Evolutionary conservation across 106 monocot genomes (phyloP).

Genomic region (Hemerocallis citrina): DNA sequence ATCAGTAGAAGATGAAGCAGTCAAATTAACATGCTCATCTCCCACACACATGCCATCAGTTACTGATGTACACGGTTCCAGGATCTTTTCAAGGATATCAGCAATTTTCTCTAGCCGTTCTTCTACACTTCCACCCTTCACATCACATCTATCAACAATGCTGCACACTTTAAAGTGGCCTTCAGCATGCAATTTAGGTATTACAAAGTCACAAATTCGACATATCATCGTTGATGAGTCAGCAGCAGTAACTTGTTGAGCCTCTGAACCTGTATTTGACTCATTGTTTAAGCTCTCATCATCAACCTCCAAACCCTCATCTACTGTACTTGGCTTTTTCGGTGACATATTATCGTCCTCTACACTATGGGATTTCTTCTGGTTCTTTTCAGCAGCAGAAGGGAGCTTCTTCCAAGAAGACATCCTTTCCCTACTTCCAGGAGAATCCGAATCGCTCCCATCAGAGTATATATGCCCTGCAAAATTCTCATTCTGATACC

Average conservation of each 20-base stretch:
- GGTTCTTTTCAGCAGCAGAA: conserved; percentile 64
- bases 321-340: conserved; percentile 17
- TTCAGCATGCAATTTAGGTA: conserved; percentile 72
- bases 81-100: conserved; percentile 67
- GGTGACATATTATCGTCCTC: background rate
- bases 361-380: conserved; percentile 19
- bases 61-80: conserved; percentile 26
- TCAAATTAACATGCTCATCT: conserved; percentile 17
- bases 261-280: background rate
- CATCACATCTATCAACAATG: conserved; percentile 78
- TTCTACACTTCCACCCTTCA: conserved; percentile 66
- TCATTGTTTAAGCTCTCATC: conserved; percentile 3
- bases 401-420: conserved; percentile 98
- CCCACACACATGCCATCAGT: conserved; percentile 8
- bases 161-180: conserved; percentile 84
- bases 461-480: conserved; percentile 1
- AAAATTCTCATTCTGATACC: conserved; percentile 22
- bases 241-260: conserved; percentile 11
- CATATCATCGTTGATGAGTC: conserved; percentile 72
- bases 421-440: conserved; percentile 50
- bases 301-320: conserved; percentile 10
- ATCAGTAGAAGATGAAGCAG: conserved; percentile 12
- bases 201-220: conserved; percentile 89
- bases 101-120: conserved; percentile 67
- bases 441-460: conserved; percentile 24